Evolutionary conservation across 2,329 filamentous ascomycete genomes (phyloP).

Genomic region (Aspergillus cejpii): DNA sequence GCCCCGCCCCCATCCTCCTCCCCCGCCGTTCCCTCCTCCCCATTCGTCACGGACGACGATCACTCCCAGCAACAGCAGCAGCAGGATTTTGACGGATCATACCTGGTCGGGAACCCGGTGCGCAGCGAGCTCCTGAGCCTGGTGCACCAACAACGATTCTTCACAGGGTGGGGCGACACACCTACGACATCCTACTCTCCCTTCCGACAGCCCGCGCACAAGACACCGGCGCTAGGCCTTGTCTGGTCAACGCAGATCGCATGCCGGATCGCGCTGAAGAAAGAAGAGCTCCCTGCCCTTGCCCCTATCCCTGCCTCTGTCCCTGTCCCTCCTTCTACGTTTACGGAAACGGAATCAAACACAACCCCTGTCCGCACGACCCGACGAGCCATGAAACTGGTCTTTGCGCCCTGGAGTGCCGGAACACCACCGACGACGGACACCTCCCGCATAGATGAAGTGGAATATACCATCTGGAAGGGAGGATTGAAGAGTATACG

Average conservation of each 20-base stretch:
- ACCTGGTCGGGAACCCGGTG: conserved; percentile 35
- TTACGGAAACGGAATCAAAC: conserved; percentile 1
- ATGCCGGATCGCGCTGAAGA: conserved; percentile 72
- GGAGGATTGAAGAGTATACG: conserved; percentile 46
- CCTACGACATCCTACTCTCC: conserved; percentile 16
- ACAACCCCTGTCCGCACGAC: conserved; percentile 27
- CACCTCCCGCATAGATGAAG: conserved; percentile 21
- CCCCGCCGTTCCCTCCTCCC: conserved; percentile 24
- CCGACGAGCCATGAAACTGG: conserved; percentile 76
- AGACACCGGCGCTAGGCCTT: conserved; percentile 79
- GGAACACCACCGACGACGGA: conserved; percentile 43
- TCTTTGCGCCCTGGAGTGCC: conserved; percentile 72
- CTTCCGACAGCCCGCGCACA: conserved; percentile 42
- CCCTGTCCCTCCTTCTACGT: conserved; percentile 2
- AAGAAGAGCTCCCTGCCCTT: conserved; percentile 50
- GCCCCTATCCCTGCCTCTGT: no score
- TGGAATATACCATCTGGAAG: conserved; percentile 69
- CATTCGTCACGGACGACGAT: conserved; percentile 24
- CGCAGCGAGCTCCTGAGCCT: conserved; percentile 58
- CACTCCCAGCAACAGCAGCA: conserved; percentile 7
- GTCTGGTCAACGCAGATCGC: conserved; percentile 89
- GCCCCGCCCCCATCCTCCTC: conserved; percentile 20
- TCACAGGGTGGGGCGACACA: conserved; percentile 88
- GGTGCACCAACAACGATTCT: conserved; percentile 88
- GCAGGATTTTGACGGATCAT: conserved; percentile 25